phyloP scores from a whole-genome alignment of 768 basidiomycete genomes.

The Termitomyces sp. region DNA sequence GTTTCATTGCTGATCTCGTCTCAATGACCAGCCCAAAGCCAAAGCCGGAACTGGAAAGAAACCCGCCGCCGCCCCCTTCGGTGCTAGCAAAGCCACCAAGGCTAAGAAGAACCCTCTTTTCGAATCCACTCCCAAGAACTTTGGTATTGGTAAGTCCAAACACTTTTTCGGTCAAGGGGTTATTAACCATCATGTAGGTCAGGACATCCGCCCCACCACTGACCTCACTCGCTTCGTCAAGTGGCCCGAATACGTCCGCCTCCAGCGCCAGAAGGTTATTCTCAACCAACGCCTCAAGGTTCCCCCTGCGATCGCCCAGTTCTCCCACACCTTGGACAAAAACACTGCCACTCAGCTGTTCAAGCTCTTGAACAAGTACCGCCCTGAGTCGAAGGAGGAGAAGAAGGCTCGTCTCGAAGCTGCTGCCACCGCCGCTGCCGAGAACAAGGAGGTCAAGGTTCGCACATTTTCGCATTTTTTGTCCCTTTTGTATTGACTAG shows the following conservation, averaged over 20 bases:
- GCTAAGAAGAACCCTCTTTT: constrained; percentile 93
- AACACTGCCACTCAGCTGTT: constrained; percentile 98
- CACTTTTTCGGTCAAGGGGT: not conserved
- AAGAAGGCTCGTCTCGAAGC: constrained; percentile 91
- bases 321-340: constrained; percentile 97
- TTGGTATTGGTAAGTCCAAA: constrained; percentile 75
- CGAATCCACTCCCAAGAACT: constrained; percentile 86
- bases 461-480: not conserved
- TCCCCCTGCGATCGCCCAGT: constrained; percentile 96
- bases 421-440: constrained; percentile 71
- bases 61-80: constrained; percentile 80
- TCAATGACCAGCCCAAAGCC: constrained; percentile 89
- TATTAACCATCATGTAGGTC: constrained; percentile 46
- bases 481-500: not conserved
- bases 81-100: constrained; percentile 71
- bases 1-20: constrained; percentile 55
- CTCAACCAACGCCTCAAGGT: constrained; percentile 97
- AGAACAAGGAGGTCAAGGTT: constrained; percentile 55
- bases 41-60: constrained; percentile 74
- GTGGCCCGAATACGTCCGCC: constrained; percentile 98
- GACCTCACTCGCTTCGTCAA: constrained; percentile 98
- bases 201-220: constrained; percentile 83
- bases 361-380: constrained; percentile 97
- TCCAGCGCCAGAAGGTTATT: constrained; percentile 98
- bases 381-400: constrained; percentile 92